Conservation (phyloP, 345 rosid species). For the Combretum micranthum region DNA sequence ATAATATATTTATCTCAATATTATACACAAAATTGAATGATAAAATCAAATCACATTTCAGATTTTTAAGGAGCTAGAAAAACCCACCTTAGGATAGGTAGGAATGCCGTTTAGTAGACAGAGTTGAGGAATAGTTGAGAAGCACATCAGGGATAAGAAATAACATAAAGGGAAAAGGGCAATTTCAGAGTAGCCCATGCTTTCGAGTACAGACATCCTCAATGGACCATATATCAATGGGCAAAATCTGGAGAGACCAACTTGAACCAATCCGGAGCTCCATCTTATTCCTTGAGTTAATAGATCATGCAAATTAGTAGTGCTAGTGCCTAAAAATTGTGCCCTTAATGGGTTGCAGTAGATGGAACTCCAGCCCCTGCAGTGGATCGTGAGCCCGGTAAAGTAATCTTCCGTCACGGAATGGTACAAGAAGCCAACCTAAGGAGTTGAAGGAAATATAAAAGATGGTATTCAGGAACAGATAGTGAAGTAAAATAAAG, state of each 20-base stretch:
- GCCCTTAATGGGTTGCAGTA: conserved; percentile 16
- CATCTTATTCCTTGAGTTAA: conserved; percentile 33
- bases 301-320: conserved; percentile 16
- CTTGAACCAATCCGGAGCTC: conserved; percentile 37
- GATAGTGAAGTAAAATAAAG: not conserved
- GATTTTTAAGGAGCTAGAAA: not conserved
- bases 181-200: conserved; percentile 18
- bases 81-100: conserved; percentile 33
- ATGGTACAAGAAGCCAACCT: conserved; percentile 39
- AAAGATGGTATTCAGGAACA: not conserved
- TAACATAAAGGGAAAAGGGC: conserved; percentile 9
- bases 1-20: too few relatives aligned
- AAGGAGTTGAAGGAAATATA: conserved; percentile 2
- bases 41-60: not conserved
- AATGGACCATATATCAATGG: conserved; percentile 23
- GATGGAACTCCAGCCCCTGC: conserved; percentile 36
- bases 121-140: conserved; percentile 35
- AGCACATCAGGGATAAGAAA: conserved; percentile 23
- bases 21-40: not conserved
- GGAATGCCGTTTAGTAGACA: conserved; percentile 29
- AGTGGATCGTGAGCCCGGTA: conserved; percentile 27
- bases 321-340: conserved; percentile 32
- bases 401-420: conserved; percentile 28
- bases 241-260: conserved; percentile 29
- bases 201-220: conserved; percentile 19